These are phyloP conservation scores for Scortechinia acanthostroma DNA, from an alignment of 2,329 filamentous ascomycete genomes.

Conservation along the genomic window DNA sequence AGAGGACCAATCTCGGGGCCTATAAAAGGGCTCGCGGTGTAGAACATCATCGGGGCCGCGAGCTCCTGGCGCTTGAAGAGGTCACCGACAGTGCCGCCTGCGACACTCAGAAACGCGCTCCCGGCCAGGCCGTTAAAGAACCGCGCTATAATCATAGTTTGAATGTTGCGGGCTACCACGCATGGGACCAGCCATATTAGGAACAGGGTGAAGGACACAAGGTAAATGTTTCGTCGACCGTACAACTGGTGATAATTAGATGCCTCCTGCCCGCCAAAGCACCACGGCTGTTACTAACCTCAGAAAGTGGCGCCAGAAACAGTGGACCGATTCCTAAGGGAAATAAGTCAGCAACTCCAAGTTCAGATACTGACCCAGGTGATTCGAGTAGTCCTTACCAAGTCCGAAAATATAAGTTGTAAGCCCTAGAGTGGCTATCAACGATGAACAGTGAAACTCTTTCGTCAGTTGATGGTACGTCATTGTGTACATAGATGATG, in stretches of 20 bases:
- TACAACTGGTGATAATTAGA: neutral
- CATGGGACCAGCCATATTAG: neutral
- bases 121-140: neutral
- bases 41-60: neutral
- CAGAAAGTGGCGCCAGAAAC: too few relatives aligned
- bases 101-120: neutral
- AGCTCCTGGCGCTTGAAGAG: neutral
- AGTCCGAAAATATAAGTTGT: neutral
- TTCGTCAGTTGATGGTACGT: neutral
- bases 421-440: neutral
- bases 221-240: neutral
- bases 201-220: neutral
- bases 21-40: neutral
- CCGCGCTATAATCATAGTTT: neutral
- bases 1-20: slow-evolving; percentile 1
- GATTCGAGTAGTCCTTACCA: too few relatives aligned
- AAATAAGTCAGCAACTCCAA: too few relatives aligned
- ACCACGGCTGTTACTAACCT: too few relatives aligned
- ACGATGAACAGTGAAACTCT: neutral
- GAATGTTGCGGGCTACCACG: neutral
- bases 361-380: too few relatives aligned
- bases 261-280: neutral
- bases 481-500: neutral
- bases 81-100: neutral
- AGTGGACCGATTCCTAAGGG: too few relatives aligned